Conservation (phyloP, 2,329 filamentous ascomycete genomes). For the Phialophora expanda region DNA sequence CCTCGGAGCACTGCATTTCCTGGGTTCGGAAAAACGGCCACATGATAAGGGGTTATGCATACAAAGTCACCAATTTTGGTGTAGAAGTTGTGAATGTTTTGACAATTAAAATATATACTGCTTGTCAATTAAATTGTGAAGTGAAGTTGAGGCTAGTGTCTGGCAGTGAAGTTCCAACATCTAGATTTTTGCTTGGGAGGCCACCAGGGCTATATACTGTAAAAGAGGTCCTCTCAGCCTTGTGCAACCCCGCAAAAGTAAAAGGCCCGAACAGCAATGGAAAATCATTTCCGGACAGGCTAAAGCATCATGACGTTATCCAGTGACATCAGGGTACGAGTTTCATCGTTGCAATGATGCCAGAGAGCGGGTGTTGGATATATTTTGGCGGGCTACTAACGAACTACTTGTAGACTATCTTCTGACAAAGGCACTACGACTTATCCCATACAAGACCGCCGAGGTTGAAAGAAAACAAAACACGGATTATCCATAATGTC, state of each 20-base stretch:
- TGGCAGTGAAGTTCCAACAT: not conserved
- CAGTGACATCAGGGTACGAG: constrained; percentile 18
- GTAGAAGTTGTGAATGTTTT: not conserved
- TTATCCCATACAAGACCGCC: not conserved
- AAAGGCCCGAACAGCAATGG: not conserved
- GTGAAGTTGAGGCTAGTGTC: not conserved
- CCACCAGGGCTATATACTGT: not conserved
- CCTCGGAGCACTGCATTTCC: not conserved
- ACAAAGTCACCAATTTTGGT: not conserved
- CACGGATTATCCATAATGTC: constrained; percentile 24
- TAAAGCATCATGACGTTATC: constrained; percentile 15
- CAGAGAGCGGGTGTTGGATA: constrained; percentile 1
- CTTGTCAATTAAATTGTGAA: not conserved
- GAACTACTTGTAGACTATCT: not conserved
- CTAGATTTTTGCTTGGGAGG: not conserved
- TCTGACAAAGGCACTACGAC: not conserved
- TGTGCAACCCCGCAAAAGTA: not conserved
- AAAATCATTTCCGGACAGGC: not conserved
- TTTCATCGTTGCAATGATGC: not conserved
- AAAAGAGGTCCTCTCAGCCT: constrained; percentile 6
- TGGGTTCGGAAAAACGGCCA: not conserved
- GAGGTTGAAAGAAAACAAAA: not conserved
- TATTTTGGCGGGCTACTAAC: not conserved
- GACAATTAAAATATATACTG: not conserved
- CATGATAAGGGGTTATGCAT: not conserved